Percentiles rank a stretch among this genome's conserved stretches.
Evolutionary conservation across 164 flowering plant species (phyloP).

Genomic region (Vitis rupestris): DNA sequence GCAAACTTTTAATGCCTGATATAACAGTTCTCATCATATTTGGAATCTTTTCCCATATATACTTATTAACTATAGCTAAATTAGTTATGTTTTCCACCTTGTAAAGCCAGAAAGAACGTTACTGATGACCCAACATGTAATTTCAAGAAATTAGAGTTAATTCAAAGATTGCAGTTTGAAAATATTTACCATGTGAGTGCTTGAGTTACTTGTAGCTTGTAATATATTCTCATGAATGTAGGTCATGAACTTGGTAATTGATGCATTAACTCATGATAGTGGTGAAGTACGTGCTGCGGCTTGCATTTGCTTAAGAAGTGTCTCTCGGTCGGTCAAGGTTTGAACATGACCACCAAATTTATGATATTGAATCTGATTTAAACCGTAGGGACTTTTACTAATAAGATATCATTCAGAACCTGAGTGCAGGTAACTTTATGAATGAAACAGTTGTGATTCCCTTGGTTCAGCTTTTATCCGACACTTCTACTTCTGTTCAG

Average conservation of each 20-base stretch:
- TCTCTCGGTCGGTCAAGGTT: slow-evolving; percentile 92
- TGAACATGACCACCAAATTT: slow-evolving; percentile 14
- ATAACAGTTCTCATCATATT: not conserved
- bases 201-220: not conserved
- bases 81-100: not conserved
- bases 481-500: slow-evolving; percentile 66
- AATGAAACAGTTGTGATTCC: slow-evolving; percentile 53
- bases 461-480: slow-evolving; percentile 66
- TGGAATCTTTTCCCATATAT: not conserved
- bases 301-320: slow-evolving; percentile 72
- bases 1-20: not conserved
- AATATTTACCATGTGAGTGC: not conserved
- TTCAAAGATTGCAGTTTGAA: slow-evolving; percentile 2
- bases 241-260: slow-evolving; percentile 58
- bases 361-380: not conserved
- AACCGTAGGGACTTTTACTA: slow-evolving; percentile 15
- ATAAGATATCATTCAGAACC: slow-evolving; percentile 52
- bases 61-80: not conserved
- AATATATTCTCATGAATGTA: slow-evolving; percentile 22
- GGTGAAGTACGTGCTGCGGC: slow-evolving; percentile 80
- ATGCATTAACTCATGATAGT: slow-evolving; percentile 63
- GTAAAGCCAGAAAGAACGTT: not conserved
- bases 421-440: slow-evolving; percentile 85
- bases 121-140: not conserved
- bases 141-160: not conserved